Evolutionary conservation across 495 filamentous ascomycete genomes (phyloP), one percentile per base, ranked within the genome.

Genomic region (Penicillium macrosclerotiorum): DNA sequence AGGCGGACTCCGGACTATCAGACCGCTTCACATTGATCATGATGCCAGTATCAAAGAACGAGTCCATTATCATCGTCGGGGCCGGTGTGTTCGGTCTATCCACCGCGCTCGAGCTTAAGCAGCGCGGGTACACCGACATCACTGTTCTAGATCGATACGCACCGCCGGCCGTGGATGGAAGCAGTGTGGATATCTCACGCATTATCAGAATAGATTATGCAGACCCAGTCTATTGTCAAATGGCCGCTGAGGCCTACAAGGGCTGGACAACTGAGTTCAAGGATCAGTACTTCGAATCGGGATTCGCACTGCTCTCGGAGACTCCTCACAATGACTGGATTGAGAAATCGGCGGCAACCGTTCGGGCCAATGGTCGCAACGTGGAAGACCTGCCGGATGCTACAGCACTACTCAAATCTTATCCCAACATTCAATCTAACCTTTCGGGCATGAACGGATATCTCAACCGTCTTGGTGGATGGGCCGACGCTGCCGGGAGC

Each of bases 121-220:
- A 45, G 17, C 52, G 59, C 18, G 62, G 59, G 27, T 65, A 65
- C 42, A 50, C 8, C 14, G 46, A 60, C 22, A 47, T 65, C 50
- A 60, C 57, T 8, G 50, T 88, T 40, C 49, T 88, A 41, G 84
- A 86, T 59, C 74, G 81, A 20, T 75, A 70, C 14, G 49, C 64
- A 55, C 78, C 20, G 61, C 83, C 83, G 7, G 64, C 45, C 16
- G 73, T 72, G 14, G 77, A 86, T 49, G 75, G 75, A 45, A 70
- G 79, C 42, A 81, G 75, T 42, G 73, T 83, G 45, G 84, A 86
- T 67, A 76, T 75, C 18, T 85, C 82, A 8, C 78, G 82, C 35
- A 80, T 86, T 47, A 75, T 91, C 48, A 74, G 87, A 29, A 65
- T 84, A 32, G 86, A 90, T 65, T 90, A 90, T 65, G 71, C 76